Percentiles rank a stretch among this genome's conserved stretches.
Conservation (phyloP, 257 asterid species). For the Vinca minor region DNA sequence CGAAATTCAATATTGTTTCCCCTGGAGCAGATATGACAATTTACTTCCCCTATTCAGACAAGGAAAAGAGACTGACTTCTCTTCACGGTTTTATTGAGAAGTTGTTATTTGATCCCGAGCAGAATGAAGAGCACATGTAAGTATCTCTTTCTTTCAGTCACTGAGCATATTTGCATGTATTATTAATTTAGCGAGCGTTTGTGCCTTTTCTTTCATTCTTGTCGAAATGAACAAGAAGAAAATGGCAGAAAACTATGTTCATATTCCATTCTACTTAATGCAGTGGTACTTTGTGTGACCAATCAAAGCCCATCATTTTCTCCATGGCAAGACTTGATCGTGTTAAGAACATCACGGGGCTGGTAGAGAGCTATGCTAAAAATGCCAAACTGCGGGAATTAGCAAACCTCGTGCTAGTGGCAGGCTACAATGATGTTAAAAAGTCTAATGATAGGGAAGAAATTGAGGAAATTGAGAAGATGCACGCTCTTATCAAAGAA, state of each 20-base stretch:
- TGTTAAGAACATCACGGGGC: conserved; percentile 82
- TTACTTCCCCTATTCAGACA: conserved; percentile 65
- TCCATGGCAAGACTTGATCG: conserved; percentile 99
- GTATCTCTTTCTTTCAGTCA: conserved; percentile 16
- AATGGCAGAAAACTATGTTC: not conserved
- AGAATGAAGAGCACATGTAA: conserved; percentile 75
- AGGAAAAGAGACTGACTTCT: conserved; percentile 66
- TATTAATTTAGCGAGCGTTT: not conserved
- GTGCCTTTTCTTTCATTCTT: not conserved
- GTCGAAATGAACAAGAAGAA: not conserved
- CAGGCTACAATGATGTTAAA: conserved; percentile 71
- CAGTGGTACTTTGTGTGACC: conserved; percentile 68
- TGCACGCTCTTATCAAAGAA: conserved; percentile 69
- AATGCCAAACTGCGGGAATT: conserved; percentile 55
- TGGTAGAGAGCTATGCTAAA: conserved; percentile 81
- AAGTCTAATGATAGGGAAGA: conserved; percentile 87
- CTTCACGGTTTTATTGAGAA: conserved; percentile 64
- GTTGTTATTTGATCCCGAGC: conserved; percentile 70
- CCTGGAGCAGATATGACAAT: conserved; percentile 90
- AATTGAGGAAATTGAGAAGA: conserved; percentile 82
- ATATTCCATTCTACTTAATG: conserved; percentile 1
- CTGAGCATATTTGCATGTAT: not conserved
- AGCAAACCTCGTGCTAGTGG: conserved; percentile 86
- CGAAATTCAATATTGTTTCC: conserved; percentile 96
- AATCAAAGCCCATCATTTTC: conserved; percentile 79